Evolutionary conservation across 2,329 filamentous ascomycete genomes (phyloP).

Genomic region (Madurella fahalii): DNA sequence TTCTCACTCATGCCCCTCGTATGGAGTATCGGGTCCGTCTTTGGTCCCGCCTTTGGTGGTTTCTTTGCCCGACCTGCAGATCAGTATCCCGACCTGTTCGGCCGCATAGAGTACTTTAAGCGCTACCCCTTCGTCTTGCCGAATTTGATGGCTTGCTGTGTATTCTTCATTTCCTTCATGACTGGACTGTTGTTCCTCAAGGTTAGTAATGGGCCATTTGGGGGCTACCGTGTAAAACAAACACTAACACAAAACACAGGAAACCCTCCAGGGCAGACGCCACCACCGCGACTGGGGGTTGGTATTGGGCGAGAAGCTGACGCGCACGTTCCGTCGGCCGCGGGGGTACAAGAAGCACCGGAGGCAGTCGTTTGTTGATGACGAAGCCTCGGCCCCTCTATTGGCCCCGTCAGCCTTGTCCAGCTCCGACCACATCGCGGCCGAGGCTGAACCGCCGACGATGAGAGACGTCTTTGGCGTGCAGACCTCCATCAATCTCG

Average conservation of each 20-base stretch:
- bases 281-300: constrained; percentile 71
- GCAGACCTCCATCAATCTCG: constrained; percentile 41
- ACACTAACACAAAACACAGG: constrained; percentile 38
- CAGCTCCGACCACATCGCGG: constrained; percentile 29
- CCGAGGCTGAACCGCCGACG: constrained; percentile 17
- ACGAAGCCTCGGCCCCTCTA: constrained; percentile 54
- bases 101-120: constrained; percentile 62
- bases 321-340: constrained; percentile 30
- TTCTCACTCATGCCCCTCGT: constrained; percentile 91
- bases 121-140: constrained; percentile 79
- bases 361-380: constrained; percentile 49
- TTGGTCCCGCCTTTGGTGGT: constrained; percentile 84
- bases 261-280: constrained; percentile 74
- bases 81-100: constrained; percentile 69
- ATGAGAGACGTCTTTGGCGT: constrained; percentile 29
- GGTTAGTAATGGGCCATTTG: constrained; percentile 35
- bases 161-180: constrained; percentile 74
- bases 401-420: constrained; percentile 36
- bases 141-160: constrained; percentile 69
- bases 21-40: constrained; percentile 82
- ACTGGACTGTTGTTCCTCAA: constrained; percentile 75
- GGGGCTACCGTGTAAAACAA: constrained; percentile 1
- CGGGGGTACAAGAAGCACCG: constrained; percentile 31
- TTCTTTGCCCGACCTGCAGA: constrained; percentile 76
- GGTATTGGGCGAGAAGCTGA: constrained; percentile 64